Conservation (phyloP, 495 filamentous ascomycete species). For the Penicillium subrubescens region DNA sequence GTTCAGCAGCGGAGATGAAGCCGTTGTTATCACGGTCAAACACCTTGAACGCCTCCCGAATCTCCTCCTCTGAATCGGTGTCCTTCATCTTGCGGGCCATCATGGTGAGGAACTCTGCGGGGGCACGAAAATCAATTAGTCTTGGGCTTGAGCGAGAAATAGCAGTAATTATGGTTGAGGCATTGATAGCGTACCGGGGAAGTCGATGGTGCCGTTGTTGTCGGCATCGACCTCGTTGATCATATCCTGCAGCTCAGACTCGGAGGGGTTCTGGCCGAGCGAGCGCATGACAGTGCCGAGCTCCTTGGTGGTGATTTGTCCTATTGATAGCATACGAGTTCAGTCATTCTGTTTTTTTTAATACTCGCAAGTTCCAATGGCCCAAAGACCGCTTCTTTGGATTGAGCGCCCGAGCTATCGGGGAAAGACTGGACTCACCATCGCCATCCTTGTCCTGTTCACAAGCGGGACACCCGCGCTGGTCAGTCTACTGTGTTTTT, state of each 20-base stretch:
- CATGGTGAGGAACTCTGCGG: conserved; percentile 95
- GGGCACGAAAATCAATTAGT: conserved; percentile 17
- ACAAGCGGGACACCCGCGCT: conserved; percentile 13
- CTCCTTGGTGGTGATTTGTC: conserved; percentile 99
- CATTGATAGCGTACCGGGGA: conserved; percentile 70
- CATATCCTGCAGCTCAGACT: conserved; percentile 99
- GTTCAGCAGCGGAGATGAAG: conserved; percentile 96
- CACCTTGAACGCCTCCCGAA: conserved; percentile 92
- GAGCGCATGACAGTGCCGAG: conserved; percentile 99
- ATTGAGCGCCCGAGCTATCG: conserved; percentile 10
- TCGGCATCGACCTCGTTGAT: conserved; percentile 99
- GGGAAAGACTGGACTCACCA: conserved; percentile 69
- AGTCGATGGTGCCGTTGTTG: conserved; percentile 99
- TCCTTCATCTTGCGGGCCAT: conserved; percentile 99
- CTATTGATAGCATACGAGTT: conserved; percentile 44
- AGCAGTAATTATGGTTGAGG: background rate
- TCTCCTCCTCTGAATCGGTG: conserved; percentile 99
- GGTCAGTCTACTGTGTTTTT: conserved; percentile 13
- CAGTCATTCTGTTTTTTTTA: background rate
- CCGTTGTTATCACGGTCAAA: conserved; percentile 99
- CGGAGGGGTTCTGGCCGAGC: conserved; percentile 98
- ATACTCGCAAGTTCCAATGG: background rate
- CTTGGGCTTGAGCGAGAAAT: background rate
- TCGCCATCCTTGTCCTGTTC: conserved; percentile 98
- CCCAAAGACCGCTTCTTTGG: background rate